phyloP scores from a whole-genome alignment of 2,329 filamentous ascomycete species.

The Escovopsis sp. region DNA sequence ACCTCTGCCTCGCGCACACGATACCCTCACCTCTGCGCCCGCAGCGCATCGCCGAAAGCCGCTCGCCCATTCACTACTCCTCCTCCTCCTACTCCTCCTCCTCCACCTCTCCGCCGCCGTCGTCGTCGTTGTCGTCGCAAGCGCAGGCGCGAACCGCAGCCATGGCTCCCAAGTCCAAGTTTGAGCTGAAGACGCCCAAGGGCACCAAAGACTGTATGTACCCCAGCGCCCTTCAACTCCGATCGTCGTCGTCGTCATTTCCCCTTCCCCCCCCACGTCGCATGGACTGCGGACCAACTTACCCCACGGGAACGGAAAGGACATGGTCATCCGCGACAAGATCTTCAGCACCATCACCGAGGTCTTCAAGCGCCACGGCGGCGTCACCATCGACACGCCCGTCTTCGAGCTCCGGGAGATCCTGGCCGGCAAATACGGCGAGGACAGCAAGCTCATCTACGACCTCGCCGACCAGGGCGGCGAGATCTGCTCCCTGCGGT shows the following conservation, averaged over 20 bases:
- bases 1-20: neutral
- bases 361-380: slow-evolving; percentile 75
- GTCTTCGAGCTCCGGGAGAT: slow-evolving; percentile 84
- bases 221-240: slow-evolving; percentile 26
- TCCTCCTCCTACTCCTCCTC: neutral
- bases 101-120: slow-evolving; percentile 9
- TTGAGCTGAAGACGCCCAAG: slow-evolving; percentile 59
- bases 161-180: slow-evolving; percentile 18
- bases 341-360: slow-evolving; percentile 64
- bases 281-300: slow-evolving; percentile 16
- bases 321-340: slow-evolving; percentile 67
- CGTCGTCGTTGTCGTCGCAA: slow-evolving; percentile 8
- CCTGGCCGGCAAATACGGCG: slow-evolving; percentile 78
- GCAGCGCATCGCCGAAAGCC: too few relatives aligned
- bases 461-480: slow-evolving; percentile 77
- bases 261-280: neutral
- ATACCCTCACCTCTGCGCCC: too few relatives aligned
- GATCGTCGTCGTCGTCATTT: too few relatives aligned
- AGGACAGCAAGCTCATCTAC: slow-evolving; percentile 87
- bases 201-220: slow-evolving; percentile 61
- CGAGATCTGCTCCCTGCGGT: slow-evolving; percentile 59
- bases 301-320: slow-evolving; percentile 45
- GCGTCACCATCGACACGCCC: slow-evolving; percentile 62
- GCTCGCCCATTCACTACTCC: too few relatives aligned
- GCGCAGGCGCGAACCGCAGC: slow-evolving; percentile 9